A percentile compares a stretch with the other conserved stretches of the same genome.
Conservation (phyloP, 2,329 filamentous ascomycete genomes). For the Diaporthe humulicola region DNA sequence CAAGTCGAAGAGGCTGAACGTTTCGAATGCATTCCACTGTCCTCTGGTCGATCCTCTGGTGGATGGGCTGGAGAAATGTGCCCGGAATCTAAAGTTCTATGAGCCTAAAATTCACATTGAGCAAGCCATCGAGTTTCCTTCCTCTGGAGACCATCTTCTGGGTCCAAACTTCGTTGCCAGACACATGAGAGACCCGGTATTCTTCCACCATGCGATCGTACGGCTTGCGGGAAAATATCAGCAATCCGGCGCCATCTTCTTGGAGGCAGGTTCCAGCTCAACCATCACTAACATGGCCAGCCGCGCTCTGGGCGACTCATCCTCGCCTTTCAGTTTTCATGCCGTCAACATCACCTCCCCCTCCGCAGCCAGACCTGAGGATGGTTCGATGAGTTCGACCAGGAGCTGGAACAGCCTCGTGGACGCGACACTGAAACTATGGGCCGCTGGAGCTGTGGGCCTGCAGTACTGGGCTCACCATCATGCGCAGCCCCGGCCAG, state of each 20-base stretch:
- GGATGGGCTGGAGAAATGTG: neutral
- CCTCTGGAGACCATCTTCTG: neutral
- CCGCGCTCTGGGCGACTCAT: slow-evolving; percentile 39
- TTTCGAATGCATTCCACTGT: slow-evolving; percentile 64
- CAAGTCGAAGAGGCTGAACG: slow-evolving; percentile 54
- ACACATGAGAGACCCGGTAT: slow-evolving; percentile 2
- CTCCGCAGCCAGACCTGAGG: slow-evolving; percentile 48
- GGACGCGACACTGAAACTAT: neutral
- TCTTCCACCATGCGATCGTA: slow-evolving; percentile 4
- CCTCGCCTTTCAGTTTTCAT: slow-evolving; percentile 43
- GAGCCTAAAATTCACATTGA: neutral
- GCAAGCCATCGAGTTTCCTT: neutral
- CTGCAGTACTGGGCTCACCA: neutral
- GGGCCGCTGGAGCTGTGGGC: neutral
- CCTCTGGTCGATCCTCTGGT: slow-evolving; percentile 53
- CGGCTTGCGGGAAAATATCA: slow-evolving; percentile 35
- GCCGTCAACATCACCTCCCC: slow-evolving; percentile 43
- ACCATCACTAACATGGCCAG: slow-evolving; percentile 51
- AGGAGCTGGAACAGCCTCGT: neutral
- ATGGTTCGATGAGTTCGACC: neutral
- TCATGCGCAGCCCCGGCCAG: neutral
- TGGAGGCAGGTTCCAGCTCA: slow-evolving; percentile 58
- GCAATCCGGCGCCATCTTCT: slow-evolving; percentile 46
- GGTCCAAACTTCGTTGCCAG: neutral
- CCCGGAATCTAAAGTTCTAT: neutral